A percentile compares a stretch with the other conserved stretches of the same genome.
Evolutionary conservation across 805 yeast species (phyloP).

Genomic region (Vanderwaltozyma verrucispora): DNA sequence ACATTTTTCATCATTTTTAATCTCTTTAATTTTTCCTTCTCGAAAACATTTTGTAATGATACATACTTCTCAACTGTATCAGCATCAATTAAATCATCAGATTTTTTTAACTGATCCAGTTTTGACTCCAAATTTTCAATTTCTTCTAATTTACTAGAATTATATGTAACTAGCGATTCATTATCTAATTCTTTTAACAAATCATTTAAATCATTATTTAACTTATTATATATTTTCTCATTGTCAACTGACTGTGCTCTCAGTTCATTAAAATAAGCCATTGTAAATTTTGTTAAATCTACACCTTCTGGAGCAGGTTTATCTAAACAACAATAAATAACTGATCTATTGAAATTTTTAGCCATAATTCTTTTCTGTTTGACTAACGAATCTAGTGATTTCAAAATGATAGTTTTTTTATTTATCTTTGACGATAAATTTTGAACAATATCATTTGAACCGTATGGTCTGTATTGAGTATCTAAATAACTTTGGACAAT

Average conservation of each 20-base stretch:
- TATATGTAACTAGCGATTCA: conserved; percentile 5
- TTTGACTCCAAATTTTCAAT: conserved; percentile 4
- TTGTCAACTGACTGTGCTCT: conserved; percentile 16
- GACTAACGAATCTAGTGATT: conserved; percentile 31
- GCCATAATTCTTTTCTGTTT: conserved; percentile 27
- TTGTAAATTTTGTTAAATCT: conserved; percentile 5
- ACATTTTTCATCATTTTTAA: conserved; percentile 12
- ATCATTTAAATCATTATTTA: conserved; percentile 5
- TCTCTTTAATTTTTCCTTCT: conserved; percentile 12
- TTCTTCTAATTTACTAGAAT: conserved; percentile 4
- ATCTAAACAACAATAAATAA: conserved; percentile 35
- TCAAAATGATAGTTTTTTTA: conserved; percentile 22
- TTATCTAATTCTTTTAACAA: conserved; percentile 13
- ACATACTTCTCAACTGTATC: conserved; percentile 8
- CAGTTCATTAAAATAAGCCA: conserved; percentile 15
- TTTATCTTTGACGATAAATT: conserved; percentile 34
- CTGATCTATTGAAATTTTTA: conserved; percentile 36
- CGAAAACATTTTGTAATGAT: conserved; percentile 5
- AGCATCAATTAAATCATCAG: conserved; percentile 2
- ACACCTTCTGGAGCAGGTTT: conserved; percentile 9
- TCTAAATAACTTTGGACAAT: conserved; percentile 31
- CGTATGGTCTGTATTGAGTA: conserved; percentile 39
- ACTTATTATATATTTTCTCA: conserved; percentile 10
- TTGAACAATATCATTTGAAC: conserved; percentile 35
- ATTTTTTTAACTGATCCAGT: conserved; percentile 4